A percentile compares a stretch with the other conserved stretches of the same genome.
These are phyloP conservation scores for Ophiobolus disseminans DNA, from an alignment of 2,329 filamentous ascomycete species.

Conservation along the genomic window DNA sequence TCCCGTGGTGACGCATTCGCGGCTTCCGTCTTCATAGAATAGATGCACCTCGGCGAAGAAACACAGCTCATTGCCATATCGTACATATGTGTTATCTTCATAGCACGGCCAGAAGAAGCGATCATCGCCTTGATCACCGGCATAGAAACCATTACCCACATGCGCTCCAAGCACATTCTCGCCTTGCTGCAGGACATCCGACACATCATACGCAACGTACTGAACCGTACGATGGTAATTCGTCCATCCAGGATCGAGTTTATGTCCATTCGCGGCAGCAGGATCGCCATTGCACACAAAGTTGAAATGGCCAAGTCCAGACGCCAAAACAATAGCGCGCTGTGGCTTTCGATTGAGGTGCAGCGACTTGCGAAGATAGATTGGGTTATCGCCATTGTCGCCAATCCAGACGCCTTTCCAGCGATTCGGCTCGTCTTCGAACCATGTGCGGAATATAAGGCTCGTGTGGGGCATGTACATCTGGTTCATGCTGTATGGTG, in stretches of 20 bases:
- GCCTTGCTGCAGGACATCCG: constrained; percentile 37
- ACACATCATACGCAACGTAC: constrained; percentile 55
- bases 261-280: constrained; percentile 41
- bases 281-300: constrained; percentile 47
- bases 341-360: constrained; percentile 37
- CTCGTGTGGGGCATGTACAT: constrained; percentile 54
- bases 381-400: constrained; percentile 50
- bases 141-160: constrained; percentile 55
- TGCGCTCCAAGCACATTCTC: constrained; percentile 50
- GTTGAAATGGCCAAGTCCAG: constrained; percentile 52
- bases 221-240: constrained; percentile 53
- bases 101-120: constrained; percentile 55
- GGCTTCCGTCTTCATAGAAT: constrained; percentile 48
- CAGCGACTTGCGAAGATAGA: constrained; percentile 50
- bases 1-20: constrained; percentile 47
- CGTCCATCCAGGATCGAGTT: constrained; percentile 48
- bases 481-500: constrained; percentile 54
- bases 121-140: constrained; percentile 51
- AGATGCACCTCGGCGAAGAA: constrained; percentile 52
- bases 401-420: constrained; percentile 54
- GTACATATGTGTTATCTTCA: constrained; percentile 51
- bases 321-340: constrained; percentile 48
- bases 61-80: constrained; percentile 48
- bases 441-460: constrained; percentile 53
- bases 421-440: constrained; percentile 50